Evolutionary conservation across 257 asterid genomes (phyloP), one percentile per base, ranked within the genome.

Genomic region (Nicotiana paniculata): DNA sequence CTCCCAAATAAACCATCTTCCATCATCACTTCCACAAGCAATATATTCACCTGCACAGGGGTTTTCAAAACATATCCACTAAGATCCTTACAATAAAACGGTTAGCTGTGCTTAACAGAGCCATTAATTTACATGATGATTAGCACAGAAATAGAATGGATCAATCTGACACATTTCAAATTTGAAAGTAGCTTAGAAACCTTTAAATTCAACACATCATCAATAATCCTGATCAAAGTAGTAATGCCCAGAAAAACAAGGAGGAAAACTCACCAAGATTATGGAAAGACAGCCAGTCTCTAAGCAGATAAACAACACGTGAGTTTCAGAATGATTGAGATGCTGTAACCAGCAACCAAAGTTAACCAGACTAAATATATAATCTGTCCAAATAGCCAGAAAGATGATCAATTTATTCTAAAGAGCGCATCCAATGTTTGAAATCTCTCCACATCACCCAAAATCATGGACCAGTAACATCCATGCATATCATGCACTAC

Each of bases 11-110:
- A 95, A 94, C 98, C 98, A 96, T 87, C 96, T 88, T 61, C 99
- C 99, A 88, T 96, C 98, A 85, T 96, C 99, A 83, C 98, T 96
- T 86, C 99, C 99, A 82, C 98, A 90, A 61, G 99, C 97, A 68
- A 96, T 81, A 87, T 90, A 94, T 76, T 94, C 97, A 86, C 99
- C 99, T 96, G 93, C 77, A 82, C 82, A 59, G 46, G 53, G 10
- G 53, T 80, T 63, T 64, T 65, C 28, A 65, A 33, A 65, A 64
- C 55, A 53, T 12, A 86, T 46, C 67, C 18, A 68, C 83, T 66
- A 77, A 82, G 74, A 77, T 54, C 76, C 48, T 83, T 59, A 61
- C 18, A 24, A 16, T n/a, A 26, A 43, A 55, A 62, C 26, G 51
- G 81, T 62, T 39, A 74, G 84, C 63, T 61, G 69, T 55, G 79